These are phyloP conservation scores for Pharnaceum exiguum DNA, from an alignment of 148 eudicot genomes.

Conservation along the genomic window DNA sequence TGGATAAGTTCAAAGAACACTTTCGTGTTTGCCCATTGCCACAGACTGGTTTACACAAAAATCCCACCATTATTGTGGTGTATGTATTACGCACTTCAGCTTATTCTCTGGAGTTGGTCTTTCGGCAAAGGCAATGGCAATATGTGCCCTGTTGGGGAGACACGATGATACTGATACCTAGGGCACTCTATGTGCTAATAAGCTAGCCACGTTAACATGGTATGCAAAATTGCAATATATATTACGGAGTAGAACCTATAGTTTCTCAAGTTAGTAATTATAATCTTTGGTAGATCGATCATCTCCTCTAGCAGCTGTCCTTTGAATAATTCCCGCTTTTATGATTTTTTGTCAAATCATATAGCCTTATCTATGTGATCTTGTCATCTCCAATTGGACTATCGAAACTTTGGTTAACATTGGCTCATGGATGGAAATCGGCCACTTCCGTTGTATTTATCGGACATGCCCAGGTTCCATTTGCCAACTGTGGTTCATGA, in stretches of 20 bases:
- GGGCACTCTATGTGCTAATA: slow-evolving; percentile 9
- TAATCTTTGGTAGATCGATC: too few species aligned
- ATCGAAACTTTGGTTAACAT: background rate
- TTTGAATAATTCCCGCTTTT: too few species aligned
- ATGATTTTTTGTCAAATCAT: slow-evolving; percentile 5
- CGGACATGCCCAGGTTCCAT: too few species aligned
- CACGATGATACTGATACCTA: slow-evolving; percentile 1
- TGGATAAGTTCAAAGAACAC: too few species aligned
- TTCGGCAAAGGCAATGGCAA: slow-evolving; percentile 3
- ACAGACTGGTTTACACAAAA: too few species aligned
- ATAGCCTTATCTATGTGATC: slow-evolving; percentile 16
- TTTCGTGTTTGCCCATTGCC: too few species aligned
- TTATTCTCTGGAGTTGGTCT: background rate
- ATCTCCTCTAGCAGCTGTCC: too few species aligned
- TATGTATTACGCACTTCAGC: background rate
- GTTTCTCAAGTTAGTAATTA: too few species aligned
- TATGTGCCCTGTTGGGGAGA: background rate
- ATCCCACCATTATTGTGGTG: too few species aligned
- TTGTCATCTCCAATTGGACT: background rate
- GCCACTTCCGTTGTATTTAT: background rate
- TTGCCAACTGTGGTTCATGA: slow-evolving; percentile 2
- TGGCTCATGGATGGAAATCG: background rate
- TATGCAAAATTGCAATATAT: background rate
- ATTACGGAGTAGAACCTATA: too few species aligned
- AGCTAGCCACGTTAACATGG: slow-evolving; percentile 6